These are phyloP conservation scores for Aspergillus cavernicola DNA, from an alignment of 495 filamentous ascomycete genomes.

Conservation along the genomic window DNA sequence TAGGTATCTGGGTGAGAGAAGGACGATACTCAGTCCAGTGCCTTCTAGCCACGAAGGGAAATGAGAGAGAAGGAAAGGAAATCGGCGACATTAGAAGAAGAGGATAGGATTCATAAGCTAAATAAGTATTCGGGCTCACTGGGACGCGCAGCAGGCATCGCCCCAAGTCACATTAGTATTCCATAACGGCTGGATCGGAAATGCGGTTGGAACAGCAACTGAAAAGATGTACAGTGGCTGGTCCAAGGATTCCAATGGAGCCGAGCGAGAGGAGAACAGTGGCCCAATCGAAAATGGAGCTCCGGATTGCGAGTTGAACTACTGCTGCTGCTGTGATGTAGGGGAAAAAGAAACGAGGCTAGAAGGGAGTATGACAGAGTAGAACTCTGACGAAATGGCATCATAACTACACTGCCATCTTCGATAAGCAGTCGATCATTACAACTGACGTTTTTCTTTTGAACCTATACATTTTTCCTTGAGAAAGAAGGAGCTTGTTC, in stretches of 20 bases:
- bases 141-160: background rate
- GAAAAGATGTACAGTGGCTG: constrained; percentile 12
- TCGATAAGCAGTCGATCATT: too few relatives aligned
- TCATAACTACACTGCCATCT: constrained; percentile 6
- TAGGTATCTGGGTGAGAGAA: background rate
- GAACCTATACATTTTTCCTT: too few relatives aligned
- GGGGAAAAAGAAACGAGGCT: constrained; percentile 7
- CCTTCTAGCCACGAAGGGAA: background rate
- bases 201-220: constrained; percentile 16
- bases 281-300: background rate
- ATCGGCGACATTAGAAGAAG: background rate
- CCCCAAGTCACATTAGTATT: background rate
- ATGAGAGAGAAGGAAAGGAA: background rate
- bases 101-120: background rate
- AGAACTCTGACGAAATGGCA: constrained; percentile 3
- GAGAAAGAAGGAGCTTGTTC: too few relatives aligned
- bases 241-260: background rate
- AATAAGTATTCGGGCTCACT: background rate
- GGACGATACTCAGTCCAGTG: background rate
- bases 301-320: too few relatives aligned
- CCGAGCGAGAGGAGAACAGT: constrained; percentile 1
- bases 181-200: constrained; percentile 15
- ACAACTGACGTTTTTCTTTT: too few relatives aligned
- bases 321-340: background rate
- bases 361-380: constrained; percentile 5